Evolutionary conservation across 1,284 basidiomycete species (phyloP).

Genomic region (Leccinum proliferum): DNA sequence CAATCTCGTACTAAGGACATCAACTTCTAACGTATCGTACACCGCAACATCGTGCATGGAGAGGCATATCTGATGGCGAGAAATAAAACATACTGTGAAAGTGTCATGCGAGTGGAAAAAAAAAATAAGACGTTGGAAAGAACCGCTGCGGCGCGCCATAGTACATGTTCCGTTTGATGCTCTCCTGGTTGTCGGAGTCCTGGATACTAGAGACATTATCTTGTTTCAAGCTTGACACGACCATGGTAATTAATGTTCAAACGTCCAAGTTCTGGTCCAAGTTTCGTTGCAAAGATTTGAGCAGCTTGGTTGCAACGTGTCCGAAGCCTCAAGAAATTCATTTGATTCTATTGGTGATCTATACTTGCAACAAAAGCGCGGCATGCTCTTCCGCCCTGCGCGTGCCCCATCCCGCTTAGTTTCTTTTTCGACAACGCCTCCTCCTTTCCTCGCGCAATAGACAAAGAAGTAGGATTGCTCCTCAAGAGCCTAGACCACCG

Average conservation of each 20-base stretch:
- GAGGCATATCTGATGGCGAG: no score
- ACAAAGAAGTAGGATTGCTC: neutral
- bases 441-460: neutral
- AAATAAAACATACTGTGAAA: no score
- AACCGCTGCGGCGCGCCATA: no score
- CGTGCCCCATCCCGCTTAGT: neutral
- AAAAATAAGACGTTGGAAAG: no score
- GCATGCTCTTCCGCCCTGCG: neutral
- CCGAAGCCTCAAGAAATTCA: neutral
- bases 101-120: no score
- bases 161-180: neutral
- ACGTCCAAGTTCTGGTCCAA: neutral
- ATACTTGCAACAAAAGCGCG: neutral
- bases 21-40: no score
- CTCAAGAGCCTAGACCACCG: constrained; percentile 24
- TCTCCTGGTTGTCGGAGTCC: neutral
- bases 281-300: neutral
- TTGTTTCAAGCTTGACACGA: neutral
- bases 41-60: no score
- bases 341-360: neutral
- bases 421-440: no score
- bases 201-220: neutral
- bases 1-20: no score
- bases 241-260: neutral
- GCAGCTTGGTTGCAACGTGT: neutral